Base-by-base conservation (phyloP, 1,284 basidiomycete genomes). In the Malassezia equina region DNA sequence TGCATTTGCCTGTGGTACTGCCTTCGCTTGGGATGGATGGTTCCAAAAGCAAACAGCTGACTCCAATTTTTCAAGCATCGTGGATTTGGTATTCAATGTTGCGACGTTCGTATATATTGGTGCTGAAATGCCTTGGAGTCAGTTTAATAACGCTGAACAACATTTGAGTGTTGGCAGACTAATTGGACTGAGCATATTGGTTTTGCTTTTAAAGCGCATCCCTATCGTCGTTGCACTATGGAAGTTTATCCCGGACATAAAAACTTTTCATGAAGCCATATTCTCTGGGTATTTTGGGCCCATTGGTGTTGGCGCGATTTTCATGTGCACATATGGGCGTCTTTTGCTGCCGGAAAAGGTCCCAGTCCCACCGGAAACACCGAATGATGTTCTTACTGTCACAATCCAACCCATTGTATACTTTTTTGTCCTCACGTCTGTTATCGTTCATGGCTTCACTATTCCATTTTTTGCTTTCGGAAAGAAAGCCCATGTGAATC, bases 1-100 rank as follows among this genome's bases (percentile, higher is more conserved):
- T 11, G 86, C 93, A 0, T 99, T 98, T 74, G 85, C 86, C 1
- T 96, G 91, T 69, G 94, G 94, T 21, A 85, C 87, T 3, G 90
- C 90, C 1, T 99, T 96, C 71, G 94, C 91, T 0, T 98, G 93
- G 93, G 93, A 98, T 65, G 77, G 68, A 24, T 70, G 91, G 60
- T 95, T 94, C 80, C 95, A 95, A 80, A 83, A 85, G 64, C 90
- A 94, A 65, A 98, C 91, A 1, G 91, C 94, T 52, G 67, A 69
- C 53, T 73, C 71, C 28, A 86, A 91, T 64, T 98, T 98, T 79
- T 89, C 86, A 64, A 90, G 87, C 76, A 93, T 98, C 66, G 89
- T 98, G 71, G 91, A 94, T 75, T 76, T 90, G 61, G 78, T 91
- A 54, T 76, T 71, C 60, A 73, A 74, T 59, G 60, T 63, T 40